These are phyloP conservation scores for Botrytis byssoidea DNA, from an alignment of 2,329 filamentous ascomycete species.

Conservation along the genomic window DNA sequence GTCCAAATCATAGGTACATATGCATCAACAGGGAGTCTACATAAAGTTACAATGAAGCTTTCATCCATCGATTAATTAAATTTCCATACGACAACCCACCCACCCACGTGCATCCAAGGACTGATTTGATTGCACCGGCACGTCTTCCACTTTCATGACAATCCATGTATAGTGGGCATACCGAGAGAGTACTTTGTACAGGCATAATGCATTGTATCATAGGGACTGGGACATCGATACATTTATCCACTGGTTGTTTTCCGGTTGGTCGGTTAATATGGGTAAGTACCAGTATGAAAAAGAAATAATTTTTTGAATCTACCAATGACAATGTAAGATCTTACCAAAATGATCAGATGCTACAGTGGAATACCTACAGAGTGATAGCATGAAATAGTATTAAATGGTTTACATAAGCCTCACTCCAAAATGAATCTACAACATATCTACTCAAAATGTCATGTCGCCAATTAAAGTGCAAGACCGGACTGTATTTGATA, in stretches of 20 bases:
- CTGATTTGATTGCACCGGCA: not conserved
- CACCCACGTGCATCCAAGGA: slow-evolving; percentile 10
- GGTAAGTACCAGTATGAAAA: not conserved
- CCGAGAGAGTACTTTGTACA: not conserved
- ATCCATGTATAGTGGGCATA: not conserved
- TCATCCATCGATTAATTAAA: not conserved
- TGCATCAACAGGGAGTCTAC: not conserved
- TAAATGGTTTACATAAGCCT: not conserved
- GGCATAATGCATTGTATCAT: not conserved
- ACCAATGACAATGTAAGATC: not conserved
- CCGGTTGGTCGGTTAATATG: not conserved
- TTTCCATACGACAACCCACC: not conserved
- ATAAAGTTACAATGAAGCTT: not conserved
- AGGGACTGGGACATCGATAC: not conserved
- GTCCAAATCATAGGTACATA: not conserved
- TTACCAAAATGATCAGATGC: not conserved
- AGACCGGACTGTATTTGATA: no score
- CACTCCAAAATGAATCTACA: not conserved
- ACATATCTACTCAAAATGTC: not conserved
- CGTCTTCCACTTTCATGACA: not conserved
- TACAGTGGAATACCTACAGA: not conserved
- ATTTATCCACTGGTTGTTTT: not conserved
- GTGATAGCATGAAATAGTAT: not conserved
- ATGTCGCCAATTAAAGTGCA: not conserved
- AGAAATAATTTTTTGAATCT: not conserved